Evolutionary conservation across 805 yeast species (phyloP).

Genomic region (Kurtzmaniella cleridarum): DNA sequence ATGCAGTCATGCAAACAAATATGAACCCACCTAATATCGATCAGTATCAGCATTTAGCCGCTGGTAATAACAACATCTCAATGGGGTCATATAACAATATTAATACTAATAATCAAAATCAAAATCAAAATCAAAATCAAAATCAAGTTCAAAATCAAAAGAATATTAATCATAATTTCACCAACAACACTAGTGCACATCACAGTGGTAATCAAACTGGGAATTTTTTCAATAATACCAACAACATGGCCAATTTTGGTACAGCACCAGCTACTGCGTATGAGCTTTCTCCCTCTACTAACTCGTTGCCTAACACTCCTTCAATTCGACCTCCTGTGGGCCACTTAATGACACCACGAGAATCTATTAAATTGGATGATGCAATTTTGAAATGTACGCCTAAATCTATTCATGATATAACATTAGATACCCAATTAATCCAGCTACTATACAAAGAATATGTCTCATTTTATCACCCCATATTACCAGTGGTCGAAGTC

Average conservation of each 20-base stretch:
- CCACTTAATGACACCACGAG: background rate
- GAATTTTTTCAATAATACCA: conserved; percentile 4
- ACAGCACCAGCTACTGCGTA: too few relatives aligned
- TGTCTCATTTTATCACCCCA: conserved; percentile 73
- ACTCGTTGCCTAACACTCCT: conserved; percentile 26
- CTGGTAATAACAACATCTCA: background rate
- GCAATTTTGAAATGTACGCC: background rate
- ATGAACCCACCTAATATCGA: too few relatives aligned
- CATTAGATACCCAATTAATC: conserved; percentile 37
- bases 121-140: too few relatives aligned
- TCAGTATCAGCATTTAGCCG: too few relatives aligned
- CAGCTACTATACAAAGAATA: conserved; percentile 62
- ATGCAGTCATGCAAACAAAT: background rate
- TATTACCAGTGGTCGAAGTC: conserved; percentile 83
- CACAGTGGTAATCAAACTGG: conserved; percentile 11
- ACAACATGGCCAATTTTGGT: too few relatives aligned
- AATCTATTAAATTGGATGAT: background rate
- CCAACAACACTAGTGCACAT: conserved; percentile 3
- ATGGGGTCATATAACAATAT: conserved; percentile 4
- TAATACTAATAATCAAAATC: too few relatives aligned
- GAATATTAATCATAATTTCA: too few relatives aligned
- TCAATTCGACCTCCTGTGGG: conserved; percentile 11
- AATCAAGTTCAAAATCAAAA: too few relatives aligned
- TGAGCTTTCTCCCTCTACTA: conserved; percentile 5
- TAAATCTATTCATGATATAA: conserved; percentile 1